Percentiles rank a stretch among this genome's conserved stretches.
These are phyloP conservation scores for Colletotrichum musicola DNA, from an alignment of 2,329 filamentous ascomycete species.

Conservation along the genomic window DNA sequence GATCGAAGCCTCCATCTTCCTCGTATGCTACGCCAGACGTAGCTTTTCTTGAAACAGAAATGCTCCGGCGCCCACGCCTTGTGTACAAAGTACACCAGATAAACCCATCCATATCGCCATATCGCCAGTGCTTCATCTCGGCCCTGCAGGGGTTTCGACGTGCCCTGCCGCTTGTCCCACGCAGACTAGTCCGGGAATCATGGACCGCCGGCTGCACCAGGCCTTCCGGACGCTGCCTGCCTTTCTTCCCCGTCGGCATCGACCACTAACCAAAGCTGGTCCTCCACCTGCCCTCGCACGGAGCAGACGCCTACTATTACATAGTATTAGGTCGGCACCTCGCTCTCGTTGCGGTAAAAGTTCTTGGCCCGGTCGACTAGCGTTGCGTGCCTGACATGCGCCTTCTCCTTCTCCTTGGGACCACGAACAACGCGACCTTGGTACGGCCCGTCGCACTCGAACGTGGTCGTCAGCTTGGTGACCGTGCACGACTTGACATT, in stretches of 20 bases:
- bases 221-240: slow-evolving; percentile 16
- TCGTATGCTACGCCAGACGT: slow-evolving; percentile 9
- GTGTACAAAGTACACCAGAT: neutral
- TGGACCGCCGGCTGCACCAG: slow-evolving; percentile 25
- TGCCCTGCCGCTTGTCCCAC: slow-evolving; percentile 21
- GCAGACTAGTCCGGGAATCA: neutral
- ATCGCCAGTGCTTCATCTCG: slow-evolving; percentile 27
- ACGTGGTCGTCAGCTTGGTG: slow-evolving; percentile 12
- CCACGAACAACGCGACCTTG: slow-evolving; percentile 5
- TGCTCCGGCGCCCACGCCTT: slow-evolving; percentile 21
- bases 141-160: slow-evolving; percentile 25
- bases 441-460: neutral
- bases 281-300: neutral
- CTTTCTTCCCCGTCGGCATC: slow-evolving; percentile 1
- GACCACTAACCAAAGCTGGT: no score
- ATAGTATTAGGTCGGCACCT: slow-evolving; percentile 2
- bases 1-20: neutral
- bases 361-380: neutral
- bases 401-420: neutral
- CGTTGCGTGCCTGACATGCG: slow-evolving; percentile 22
- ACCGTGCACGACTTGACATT: slow-evolving; percentile 10
- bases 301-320: neutral
- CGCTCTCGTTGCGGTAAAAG: neutral
- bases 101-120: neutral
- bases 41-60: slow-evolving; percentile 24